These are phyloP conservation scores for Entomophthora muscae DNA, from an alignment of 371 early-diverging fungal genomes.

Conservation along the genomic window DNA sequence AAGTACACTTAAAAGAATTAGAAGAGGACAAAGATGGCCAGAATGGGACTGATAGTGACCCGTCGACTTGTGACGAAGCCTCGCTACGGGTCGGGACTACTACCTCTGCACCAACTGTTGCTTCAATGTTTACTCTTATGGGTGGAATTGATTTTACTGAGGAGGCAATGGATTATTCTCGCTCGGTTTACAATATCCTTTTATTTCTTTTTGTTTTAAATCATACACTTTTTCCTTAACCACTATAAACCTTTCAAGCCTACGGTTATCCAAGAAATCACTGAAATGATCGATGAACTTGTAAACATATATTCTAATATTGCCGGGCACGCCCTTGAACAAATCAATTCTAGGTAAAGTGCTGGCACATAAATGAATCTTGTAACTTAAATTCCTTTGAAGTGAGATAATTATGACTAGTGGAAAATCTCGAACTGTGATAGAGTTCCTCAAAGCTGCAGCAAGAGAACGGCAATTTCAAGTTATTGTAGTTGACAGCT, in stretches of 20 bases:
- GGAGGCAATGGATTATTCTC: slow-evolving; percentile 5
- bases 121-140: slow-evolving; percentile 7
- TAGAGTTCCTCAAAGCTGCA: slow-evolving; percentile 69
- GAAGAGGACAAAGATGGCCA: slow-evolving; percentile 17
- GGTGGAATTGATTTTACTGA: not conserved
- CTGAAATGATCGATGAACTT: slow-evolving; percentile 70
- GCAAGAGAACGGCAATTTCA: slow-evolving; percentile 75
- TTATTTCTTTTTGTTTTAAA: not conserved
- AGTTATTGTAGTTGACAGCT: slow-evolving; percentile 82
- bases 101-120: slow-evolving; percentile 7
- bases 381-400: not conserved
- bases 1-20: slow-evolving; percentile 11
- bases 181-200: slow-evolving; percentile 12
- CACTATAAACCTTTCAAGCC: slow-evolving; percentile 32
- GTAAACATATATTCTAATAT: slow-evolving; percentile 50
- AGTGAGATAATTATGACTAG: slow-evolving; percentile 92
- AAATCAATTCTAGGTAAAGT: slow-evolving; percentile 78
- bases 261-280: slow-evolving; percentile 58
- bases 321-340: slow-evolving; percentile 58
- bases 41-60: slow-evolving; percentile 9
- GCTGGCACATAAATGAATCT: too few species aligned
- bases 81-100: not conserved
- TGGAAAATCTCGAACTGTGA: slow-evolving; percentile 73
- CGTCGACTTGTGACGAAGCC: not conserved
- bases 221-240: slow-evolving; percentile 8